A percentile compares a stretch with the other conserved stretches of the same genome.
These are phyloP conservation scores for Talaromyces nanjingensis DNA, from an alignment of 495 filamentous ascomycete species.

Conservation along the genomic window DNA sequence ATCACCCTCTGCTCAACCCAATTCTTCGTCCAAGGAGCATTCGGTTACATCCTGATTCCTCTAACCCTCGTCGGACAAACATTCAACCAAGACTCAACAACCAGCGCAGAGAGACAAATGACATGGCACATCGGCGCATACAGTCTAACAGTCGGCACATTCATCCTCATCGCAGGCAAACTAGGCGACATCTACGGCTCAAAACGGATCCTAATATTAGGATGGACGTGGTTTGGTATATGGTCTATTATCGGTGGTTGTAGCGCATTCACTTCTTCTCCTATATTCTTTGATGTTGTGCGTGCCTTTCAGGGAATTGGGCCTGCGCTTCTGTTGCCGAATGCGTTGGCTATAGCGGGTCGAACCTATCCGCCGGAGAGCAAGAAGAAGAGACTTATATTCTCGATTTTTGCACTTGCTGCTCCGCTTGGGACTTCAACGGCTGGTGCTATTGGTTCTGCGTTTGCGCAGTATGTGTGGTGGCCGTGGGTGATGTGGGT, in stretches of 20 bases:
- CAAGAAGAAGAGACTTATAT: constrained; percentile 43
- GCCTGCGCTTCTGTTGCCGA: constrained; percentile 54
- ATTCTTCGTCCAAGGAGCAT: neutral
- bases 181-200: constrained; percentile 54
- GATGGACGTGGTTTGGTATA: constrained; percentile 33
- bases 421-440: constrained; percentile 49
- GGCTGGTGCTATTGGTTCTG: constrained; percentile 40
- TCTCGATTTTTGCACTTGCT: constrained; percentile 55
- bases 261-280: constrained; percentile 36
- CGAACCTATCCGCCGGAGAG: constrained; percentile 42
- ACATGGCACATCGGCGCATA: constrained; percentile 53
- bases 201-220: constrained; percentile 48
- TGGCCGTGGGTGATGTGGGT: constrained; percentile 63
- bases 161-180: constrained; percentile 56
- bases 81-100: neutral
- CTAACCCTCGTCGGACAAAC: neutral
- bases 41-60: neutral
- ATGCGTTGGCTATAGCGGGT: constrained; percentile 57
- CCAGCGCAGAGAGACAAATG: neutral
- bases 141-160: constrained; percentile 54
- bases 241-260: constrained; percentile 52
- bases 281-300: constrained; percentile 50
- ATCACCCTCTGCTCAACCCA: neutral
- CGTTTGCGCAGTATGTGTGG: constrained; percentile 48
- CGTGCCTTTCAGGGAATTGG: constrained; percentile 58